Conservation (phyloP, 2,329 filamentous ascomycete species). For the Torrubiella hemipterigena region DNA sequence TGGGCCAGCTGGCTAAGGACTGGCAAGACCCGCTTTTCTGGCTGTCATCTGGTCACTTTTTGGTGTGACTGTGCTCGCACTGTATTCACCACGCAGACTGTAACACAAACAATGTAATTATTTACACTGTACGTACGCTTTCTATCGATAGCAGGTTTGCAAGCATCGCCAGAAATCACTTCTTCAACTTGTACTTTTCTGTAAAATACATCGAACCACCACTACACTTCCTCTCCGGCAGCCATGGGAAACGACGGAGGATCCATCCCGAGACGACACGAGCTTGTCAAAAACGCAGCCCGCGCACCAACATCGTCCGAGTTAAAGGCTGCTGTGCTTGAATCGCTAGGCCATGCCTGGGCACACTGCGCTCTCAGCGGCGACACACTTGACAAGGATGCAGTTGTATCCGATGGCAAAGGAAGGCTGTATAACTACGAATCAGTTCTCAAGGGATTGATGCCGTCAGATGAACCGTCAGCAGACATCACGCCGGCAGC, state of each 20-base stretch:
- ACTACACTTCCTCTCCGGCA: constrained; percentile 1
- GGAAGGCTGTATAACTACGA: constrained; percentile 95
- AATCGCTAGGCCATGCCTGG: constrained; percentile 81
- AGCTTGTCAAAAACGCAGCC: constrained; percentile 89
- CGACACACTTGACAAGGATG: constrained; percentile 52
- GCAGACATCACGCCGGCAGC: constrained; percentile 30
- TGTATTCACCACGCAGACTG: no score
- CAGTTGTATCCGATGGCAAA: constrained; percentile 71
- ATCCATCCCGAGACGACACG: constrained; percentile 87
- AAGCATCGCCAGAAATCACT: no score
- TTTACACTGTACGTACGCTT: no score
- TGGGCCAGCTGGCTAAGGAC: no score
- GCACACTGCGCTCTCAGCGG: constrained; percentile 77
- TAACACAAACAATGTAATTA: no score
- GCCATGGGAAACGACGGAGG: constrained; percentile 95
- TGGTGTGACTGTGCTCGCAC: no score
- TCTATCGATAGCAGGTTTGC: no score
- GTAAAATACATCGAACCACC: constrained; percentile 9
- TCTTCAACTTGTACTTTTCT: no score
- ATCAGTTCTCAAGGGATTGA: constrained; percentile 55
- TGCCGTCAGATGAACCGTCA: constrained; percentile 47
- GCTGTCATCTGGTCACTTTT: no score
- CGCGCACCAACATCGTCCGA: constrained; percentile 72
- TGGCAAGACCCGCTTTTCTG: no score
- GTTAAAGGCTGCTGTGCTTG: constrained; percentile 76